phyloP scores from a whole-genome alignment of 2,329 filamentous ascomycete genomes.

The Nakataea oryzae region DNA sequence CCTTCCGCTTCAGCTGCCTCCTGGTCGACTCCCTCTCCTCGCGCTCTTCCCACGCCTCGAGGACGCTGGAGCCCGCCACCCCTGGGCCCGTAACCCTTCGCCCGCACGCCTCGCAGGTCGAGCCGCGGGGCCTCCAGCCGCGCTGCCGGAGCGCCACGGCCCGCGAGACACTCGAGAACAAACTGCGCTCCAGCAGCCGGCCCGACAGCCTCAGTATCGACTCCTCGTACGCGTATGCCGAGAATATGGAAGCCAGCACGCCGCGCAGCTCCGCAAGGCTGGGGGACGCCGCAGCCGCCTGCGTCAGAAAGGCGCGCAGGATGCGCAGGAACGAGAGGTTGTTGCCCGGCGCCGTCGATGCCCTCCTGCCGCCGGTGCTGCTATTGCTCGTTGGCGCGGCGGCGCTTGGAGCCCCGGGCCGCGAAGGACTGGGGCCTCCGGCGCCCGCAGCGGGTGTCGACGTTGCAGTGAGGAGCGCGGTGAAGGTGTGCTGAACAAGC shows the following conservation, averaged over 20 bases:
- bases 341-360: conserved; percentile 19
- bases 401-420: conserved; percentile 22
- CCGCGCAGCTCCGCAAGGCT: conserved; percentile 77
- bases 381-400: not conserved
- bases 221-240: conserved; percentile 91
- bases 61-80: conserved; percentile 58
- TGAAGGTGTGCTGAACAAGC: conserved; percentile 84
- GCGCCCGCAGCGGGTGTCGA: conserved; percentile 31
- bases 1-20: conserved; percentile 24
- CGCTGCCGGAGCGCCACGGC: conserved; percentile 65
- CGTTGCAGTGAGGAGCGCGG: conserved; percentile 69
- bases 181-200: conserved; percentile 74
- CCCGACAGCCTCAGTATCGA: conserved; percentile 80
- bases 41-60: conserved; percentile 69
- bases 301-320: conserved; percentile 75
- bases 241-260: conserved; percentile 82
- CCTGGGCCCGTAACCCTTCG: conserved; percentile 82
- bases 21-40: conserved; percentile 32
- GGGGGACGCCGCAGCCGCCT: conserved; percentile 71
- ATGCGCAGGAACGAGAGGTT: conserved; percentile 80
- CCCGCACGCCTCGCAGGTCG: conserved; percentile 79
- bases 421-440: conserved; percentile 12
- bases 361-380: conserved; percentile 10
- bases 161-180: conserved; percentile 74
- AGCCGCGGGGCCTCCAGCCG: conserved; percentile 81